Evolutionary conservation across 2,329 filamentous ascomycete genomes (phyloP), one percentile per base, ranked within the genome.

Genomic region (Beauveria brongniartii): DNA sequence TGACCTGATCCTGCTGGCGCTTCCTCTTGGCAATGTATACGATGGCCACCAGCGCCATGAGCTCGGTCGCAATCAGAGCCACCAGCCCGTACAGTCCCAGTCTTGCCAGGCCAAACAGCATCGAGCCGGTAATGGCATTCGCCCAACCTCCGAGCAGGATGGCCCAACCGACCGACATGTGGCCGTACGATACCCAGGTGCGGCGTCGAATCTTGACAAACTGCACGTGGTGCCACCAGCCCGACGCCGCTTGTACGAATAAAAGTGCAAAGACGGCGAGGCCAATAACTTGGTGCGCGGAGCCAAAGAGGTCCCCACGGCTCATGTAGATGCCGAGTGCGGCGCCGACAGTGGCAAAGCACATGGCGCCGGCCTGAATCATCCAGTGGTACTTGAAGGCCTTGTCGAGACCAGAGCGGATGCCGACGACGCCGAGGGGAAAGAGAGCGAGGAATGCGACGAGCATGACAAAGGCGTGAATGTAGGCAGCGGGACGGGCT

Each of bases 201-300:
- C 61, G 61, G 9, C 57, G 56, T 3, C 53, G 51, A 22, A 63
- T 56, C 52, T 56, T 20, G 24, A 60, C 53, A 34, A 63, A 63
- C 37, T 26, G 46, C n/a, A 63, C 52, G 41, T 63, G 61, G 30
- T 63, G 61, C 56, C 57, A 60, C 56, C 57, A 63, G 30, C 61
- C 61, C 14, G 37, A 46, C 8, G 30, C 44, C 12, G 48, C 40
- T 41, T 63, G 61, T 24, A 30, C 43, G 16, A 60, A 44, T 3
- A 56, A 52, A 0, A 63, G 57, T 16, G 57, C 16, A 16, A 40
- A 47, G 1, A 63, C 52, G 28, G 46, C 30, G 4, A 60, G 41
- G 40, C 61, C 61, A 41, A 63, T 50, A 24, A 40, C 53, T 22
- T 56, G 51, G 53, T 63, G 61, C 24, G 44, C 51, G 6, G 61